phyloP scores from a whole-genome alignment of 164 flowering plant species.

The Nymphaea thermarum region DNA sequence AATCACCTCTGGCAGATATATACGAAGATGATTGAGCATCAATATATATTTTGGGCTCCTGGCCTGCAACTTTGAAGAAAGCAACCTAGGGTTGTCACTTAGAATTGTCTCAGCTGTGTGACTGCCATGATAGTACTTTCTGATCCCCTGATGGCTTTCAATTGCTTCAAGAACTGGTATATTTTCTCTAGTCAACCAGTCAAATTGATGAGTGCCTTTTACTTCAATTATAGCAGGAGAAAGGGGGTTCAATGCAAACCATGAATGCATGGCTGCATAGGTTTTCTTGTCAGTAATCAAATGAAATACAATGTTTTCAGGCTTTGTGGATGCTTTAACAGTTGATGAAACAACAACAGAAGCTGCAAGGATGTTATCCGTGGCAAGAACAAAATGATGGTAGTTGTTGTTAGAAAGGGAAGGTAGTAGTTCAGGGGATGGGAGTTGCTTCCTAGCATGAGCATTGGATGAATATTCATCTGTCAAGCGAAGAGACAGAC shows the following conservation, averaged over 20 bases:
- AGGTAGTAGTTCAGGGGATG: slow-evolving; percentile 90
- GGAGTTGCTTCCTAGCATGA: slow-evolving; percentile 87
- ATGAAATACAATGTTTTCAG: slow-evolving; percentile 86
- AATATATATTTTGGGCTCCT: slow-evolving; percentile 99
- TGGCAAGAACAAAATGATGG: slow-evolving; percentile 73
- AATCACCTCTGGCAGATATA: slow-evolving; percentile 93
- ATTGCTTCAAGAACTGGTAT: slow-evolving; percentile 98
- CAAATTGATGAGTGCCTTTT: slow-evolving; percentile 93
- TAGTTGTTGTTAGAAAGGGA: slow-evolving; percentile 78
- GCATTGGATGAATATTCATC: slow-evolving; percentile 99
- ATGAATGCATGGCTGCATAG: slow-evolving; percentile 98
- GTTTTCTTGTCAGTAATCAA: slow-evolving; percentile 98
- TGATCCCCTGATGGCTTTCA: slow-evolving; percentile 61
- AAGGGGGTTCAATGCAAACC: slow-evolving; percentile 92
- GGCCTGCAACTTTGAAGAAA: slow-evolving; percentile 85
- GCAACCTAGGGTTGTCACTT: slow-evolving; percentile 54
- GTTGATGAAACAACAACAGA: slow-evolving; percentile 88
- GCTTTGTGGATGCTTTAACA: slow-evolving; percentile 56
- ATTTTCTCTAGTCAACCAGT: slow-evolving; percentile 93
- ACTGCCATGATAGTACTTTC: slow-evolving; percentile 86
- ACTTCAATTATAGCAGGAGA: slow-evolving; percentile 88
- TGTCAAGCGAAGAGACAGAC: slow-evolving; percentile 85
- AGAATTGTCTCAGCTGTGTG: slow-evolving; percentile 74
- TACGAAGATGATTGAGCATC: slow-evolving; percentile 89
- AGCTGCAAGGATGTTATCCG: slow-evolving; percentile 96